phyloP scores from a whole-genome alignment of 148 eudicot genomes.

The Amaranthus hypochondriacus region DNA sequence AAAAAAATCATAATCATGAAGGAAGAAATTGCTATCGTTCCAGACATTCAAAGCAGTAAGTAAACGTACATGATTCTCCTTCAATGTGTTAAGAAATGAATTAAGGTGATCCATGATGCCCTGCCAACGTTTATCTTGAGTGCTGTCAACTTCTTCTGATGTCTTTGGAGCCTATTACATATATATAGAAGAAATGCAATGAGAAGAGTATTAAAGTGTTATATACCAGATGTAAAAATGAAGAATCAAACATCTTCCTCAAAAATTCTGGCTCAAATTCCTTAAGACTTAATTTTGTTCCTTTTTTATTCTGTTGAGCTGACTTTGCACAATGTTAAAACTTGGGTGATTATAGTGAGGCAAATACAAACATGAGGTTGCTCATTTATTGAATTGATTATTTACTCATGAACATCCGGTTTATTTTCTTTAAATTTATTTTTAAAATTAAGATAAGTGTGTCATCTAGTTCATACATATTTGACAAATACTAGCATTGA shows the following conservation, averaged over 20 bases:
- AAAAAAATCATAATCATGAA: constrained; percentile 2
- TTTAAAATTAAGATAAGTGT: too few relatives aligned
- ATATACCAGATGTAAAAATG: neutral
- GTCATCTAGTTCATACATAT: too few relatives aligned
- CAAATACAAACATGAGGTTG: neutral
- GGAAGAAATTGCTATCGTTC: constrained; percentile 2
- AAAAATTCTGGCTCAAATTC: neutral
- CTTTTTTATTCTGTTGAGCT: neutral
- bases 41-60: neutral
- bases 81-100: constrained; percentile 45
- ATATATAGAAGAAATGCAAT: neutral
- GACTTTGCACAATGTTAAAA: neutral
- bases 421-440: neutral
- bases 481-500: too few relatives aligned
- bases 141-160: constrained; percentile 24
- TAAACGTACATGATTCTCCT: constrained; percentile 68
- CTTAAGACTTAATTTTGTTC: neutral
- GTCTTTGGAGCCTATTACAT: constrained; percentile 46
- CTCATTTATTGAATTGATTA: neutral
- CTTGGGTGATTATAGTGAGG: neutral
- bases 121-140: constrained; percentile 49
- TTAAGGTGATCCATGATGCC: constrained; percentile 51
- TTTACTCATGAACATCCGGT: neutral
- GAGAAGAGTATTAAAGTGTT: constrained; percentile 11
- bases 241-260: neutral